A percentile compares a stretch with the other conserved stretches of the same genome.
Evolutionary conservation across 192 early-diverging fungal species (phyloP).

Genomic region (Coemansia guatemalensis): DNA sequence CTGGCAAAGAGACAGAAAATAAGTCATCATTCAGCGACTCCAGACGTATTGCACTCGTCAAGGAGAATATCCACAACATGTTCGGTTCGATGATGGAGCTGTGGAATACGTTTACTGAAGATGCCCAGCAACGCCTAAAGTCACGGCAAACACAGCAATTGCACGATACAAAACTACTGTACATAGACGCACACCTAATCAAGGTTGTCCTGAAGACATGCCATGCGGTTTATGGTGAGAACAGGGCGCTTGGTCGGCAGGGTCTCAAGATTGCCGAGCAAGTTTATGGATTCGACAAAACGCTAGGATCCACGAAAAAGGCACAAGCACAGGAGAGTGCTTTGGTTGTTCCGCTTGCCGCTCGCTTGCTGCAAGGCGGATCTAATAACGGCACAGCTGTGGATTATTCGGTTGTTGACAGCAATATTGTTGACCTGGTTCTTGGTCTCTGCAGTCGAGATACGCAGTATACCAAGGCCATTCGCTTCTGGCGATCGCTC

Average conservation of each 20-base stretch:
- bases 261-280: slow-evolving; percentile 33
- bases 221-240: slow-evolving; percentile 26
- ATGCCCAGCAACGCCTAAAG: slow-evolving; percentile 21
- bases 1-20: neutral
- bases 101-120: slow-evolving; percentile 30
- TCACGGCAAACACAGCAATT: neutral
- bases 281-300: slow-evolving; percentile 34
- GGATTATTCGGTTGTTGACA: slow-evolving; percentile 13
- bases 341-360: slow-evolving; percentile 12
- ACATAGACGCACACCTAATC: slow-evolving; percentile 29
- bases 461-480: slow-evolving; percentile 31
- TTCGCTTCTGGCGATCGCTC: slow-evolving; percentile 49
- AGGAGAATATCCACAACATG: slow-evolving; percentile 19
- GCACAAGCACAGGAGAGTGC: neutral
- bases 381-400: neutral
- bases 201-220: slow-evolving; percentile 42
- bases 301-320: neutral
- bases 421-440: slow-evolving; percentile 28
- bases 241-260: slow-evolving; percentile 38
- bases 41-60: slow-evolving; percentile 15
- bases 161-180: slow-evolving; percentile 19
- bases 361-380: slow-evolving; percentile 4
- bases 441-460: slow-evolving; percentile 40
- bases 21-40: neutral
- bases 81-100: slow-evolving; percentile 25